These are phyloP conservation scores for Rauvolfia tetraphylla DNA, from an alignment of 257 asterid genomes.

Conservation along the genomic window DNA sequence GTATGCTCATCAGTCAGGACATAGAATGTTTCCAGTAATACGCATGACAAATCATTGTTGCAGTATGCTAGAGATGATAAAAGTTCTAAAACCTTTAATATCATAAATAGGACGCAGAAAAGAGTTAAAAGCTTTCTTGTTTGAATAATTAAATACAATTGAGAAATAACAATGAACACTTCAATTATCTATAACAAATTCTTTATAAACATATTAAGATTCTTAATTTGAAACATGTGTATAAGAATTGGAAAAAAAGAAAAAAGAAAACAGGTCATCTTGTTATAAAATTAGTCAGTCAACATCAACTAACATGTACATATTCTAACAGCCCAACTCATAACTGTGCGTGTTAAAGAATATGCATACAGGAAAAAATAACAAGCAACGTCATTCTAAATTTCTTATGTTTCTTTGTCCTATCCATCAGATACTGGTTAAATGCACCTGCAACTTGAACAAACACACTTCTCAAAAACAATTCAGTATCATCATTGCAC, in stretches of 20 bases:
- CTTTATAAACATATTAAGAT: not conserved
- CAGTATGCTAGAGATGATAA: not conserved
- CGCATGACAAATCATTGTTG: not conserved
- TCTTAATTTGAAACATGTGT: not conserved
- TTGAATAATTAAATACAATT: not conserved
- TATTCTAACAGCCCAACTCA: not conserved
- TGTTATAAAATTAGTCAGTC: not conserved
- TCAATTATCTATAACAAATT: not conserved
- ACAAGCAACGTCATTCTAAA: not conserved
- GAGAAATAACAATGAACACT: not conserved
- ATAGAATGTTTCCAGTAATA: not conserved
- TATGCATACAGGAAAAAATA: not conserved
- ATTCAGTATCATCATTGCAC: not conserved
- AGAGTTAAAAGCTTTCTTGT: not conserved
- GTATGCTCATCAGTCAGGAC: not conserved
- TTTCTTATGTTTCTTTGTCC: not conserved
- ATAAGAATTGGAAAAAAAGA: not conserved
- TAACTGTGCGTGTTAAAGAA: not conserved
- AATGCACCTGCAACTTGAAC: not conserved
- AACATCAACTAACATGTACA: not conserved
- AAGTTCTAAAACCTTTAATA: not conserved
- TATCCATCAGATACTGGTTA: not conserved
- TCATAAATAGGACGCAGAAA: not conserved
- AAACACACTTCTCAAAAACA: slow-evolving; percentile 1
- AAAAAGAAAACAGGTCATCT: not conserved